Evolutionary conservation across 352 stramenopile genomes (phyloP).

Genomic region (Phytophthora sojae): DNA sequence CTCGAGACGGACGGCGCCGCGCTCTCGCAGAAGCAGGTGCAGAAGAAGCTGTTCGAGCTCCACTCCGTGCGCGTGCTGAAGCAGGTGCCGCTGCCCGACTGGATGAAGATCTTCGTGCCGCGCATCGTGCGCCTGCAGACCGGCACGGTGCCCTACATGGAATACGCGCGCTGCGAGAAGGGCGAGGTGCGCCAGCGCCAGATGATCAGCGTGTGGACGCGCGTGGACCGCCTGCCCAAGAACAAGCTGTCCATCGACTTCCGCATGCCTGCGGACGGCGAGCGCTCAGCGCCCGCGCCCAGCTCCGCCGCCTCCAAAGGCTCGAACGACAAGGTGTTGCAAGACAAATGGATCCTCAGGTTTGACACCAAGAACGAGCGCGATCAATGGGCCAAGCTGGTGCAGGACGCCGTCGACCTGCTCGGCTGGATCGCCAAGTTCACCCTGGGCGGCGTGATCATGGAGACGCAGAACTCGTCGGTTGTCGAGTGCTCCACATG

Average conservation of each 20-base stretch:
- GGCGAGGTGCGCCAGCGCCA: constrained; percentile 69
- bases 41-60: constrained; percentile 61
- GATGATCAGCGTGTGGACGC: constrained; percentile 65
- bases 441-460: constrained; percentile 63
- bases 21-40: constrained; percentile 52
- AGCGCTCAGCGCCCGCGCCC: constrained; percentile 20
- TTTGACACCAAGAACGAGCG: constrained; percentile 81
- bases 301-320: constrained; percentile 21
- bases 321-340: constrained; percentile 39
- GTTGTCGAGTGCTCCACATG: constrained; percentile 73
- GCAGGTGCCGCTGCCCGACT: constrained; percentile 70
- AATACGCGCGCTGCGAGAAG: constrained; percentile 65
- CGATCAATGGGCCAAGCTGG: constrained; percentile 64
- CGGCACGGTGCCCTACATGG: constrained; percentile 67
- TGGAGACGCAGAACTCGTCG: constrained; percentile 61
- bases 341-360: constrained; percentile 72
- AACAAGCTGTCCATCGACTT: constrained; percentile 81
- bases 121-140: constrained; percentile 69
- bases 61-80: constrained; percentile 65
- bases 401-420: constrained; percentile 73
- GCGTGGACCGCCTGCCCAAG: constrained; percentile 67
- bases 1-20: constrained; percentile 29
- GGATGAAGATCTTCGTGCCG: constrained; percentile 83
- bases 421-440: constrained; percentile 79
- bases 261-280: constrained; percentile 38